Evolutionary conservation across 2,329 filamentous ascomycete species (phyloP), one percentile per base, ranked within the genome.

Genomic region (Ustilaginoidea virens): DNA sequence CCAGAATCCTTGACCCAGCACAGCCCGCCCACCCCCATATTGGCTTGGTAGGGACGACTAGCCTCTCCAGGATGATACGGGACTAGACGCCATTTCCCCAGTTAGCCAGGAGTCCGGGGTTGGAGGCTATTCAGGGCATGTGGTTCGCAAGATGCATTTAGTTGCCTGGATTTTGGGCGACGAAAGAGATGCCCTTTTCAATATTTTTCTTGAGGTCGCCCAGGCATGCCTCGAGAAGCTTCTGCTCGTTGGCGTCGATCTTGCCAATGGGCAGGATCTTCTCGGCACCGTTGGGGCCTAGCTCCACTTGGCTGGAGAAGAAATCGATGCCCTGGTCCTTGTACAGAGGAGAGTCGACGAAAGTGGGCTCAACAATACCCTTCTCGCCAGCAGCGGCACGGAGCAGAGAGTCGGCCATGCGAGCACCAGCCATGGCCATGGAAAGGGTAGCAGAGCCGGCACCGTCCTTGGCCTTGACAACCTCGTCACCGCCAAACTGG

Each of bases 401-500:
- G 62, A 98, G 80, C 48, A 98, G 66, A 45, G 80, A 83, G 68
- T 96, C 86, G 46, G 90, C 83, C 60, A 76, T 67, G 58, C 72
- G 70, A 52, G 71, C 70, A 57, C 87, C 87, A 43, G 87, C 87
- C 74, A 93, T 87, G 51, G 87, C 87, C 87, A 98, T 98, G 66
- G 85, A 94, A 47, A 96, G 80, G 40, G 87, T 96, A 55, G 87
- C 87, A 45, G 85, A 94, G 48, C 87, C 87, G 50, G 86, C 85
- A 60, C 87, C 90, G 55, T 87, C 86, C 80, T 96, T 96, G 62
- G 87, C 90, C 75, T 94, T 74, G 65, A 96, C 87, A 45, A 96
- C 87, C 76, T 96, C 87, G 58, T 96, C 87, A 69, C 87, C 87
- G 60, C 90, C 87, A 58, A 96, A 96, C 68, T 96, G 87, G 51